phyloP scores from a whole-genome alignment of 129 eudicot species.

The Smallanthus sonchifolius region DNA sequence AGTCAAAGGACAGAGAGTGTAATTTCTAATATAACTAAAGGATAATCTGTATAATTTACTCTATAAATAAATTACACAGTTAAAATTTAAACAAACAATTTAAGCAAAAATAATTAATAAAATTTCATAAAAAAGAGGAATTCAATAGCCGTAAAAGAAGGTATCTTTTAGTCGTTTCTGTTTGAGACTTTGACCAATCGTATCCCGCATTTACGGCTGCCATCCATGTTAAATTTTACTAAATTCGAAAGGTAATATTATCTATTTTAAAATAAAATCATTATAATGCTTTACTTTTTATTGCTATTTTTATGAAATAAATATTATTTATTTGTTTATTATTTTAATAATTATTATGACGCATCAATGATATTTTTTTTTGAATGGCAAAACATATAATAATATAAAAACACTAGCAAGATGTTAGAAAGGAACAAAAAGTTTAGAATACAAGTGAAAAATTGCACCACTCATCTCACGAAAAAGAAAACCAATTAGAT shows the following conservation, averaged over 20 bases:
- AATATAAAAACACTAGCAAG: not conserved
- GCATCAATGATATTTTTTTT: not conserved
- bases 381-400: no score
- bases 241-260: not conserved
- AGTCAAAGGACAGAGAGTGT: no score
- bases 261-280: not conserved
- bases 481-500: no score
- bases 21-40: no score
- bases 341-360: not conserved
- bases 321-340: not conserved
- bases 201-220: not conserved
- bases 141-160: conserved; percentile 37
- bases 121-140: not conserved
- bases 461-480: no score
- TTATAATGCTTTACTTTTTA: not conserved
- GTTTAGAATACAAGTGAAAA: no score
- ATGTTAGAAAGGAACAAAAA: no score
- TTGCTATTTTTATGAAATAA: not conserved
- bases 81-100: no score
- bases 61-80: no score
- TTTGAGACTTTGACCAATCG: not conserved
- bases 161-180: not conserved
- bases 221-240: not conserved
- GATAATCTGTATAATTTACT: no score
- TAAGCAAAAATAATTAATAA: no score